Conservation (phyloP, 805 yeast genomes). For the Pichia pseudocactophila region DNA sequence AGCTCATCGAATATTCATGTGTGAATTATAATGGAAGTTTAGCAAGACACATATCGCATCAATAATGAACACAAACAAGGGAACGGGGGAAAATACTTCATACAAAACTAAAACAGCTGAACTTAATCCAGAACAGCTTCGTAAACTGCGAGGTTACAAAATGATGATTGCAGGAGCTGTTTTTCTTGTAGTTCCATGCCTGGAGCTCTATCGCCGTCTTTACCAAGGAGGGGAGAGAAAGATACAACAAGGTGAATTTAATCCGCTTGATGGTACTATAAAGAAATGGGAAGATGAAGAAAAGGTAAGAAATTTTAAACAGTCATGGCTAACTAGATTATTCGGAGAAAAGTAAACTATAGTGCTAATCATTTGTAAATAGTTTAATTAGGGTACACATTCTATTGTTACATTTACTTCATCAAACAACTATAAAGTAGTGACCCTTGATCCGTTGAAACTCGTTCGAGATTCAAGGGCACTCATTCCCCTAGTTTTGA, state of each 20-base stretch:
- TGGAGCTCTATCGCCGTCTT: slow-evolving; percentile 26
- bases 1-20: too few relatives aligned
- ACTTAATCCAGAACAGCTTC: slow-evolving; percentile 18
- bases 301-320: slow-evolving; percentile 27
- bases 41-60: too few relatives aligned
- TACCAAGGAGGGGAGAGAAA: slow-evolving; percentile 35
- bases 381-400: background rate
- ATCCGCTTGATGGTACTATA: slow-evolving; percentile 35
- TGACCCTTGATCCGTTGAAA: background rate
- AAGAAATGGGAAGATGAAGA: slow-evolving; percentile 37
- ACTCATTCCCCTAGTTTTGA: slow-evolving; percentile 4
- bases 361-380: background rate
- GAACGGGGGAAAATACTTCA: background rate
- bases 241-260: slow-evolving; percentile 37
- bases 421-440: slow-evolving; percentile 4
- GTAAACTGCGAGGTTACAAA: slow-evolving; percentile 19
- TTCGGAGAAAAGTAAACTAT: slow-evolving; percentile 35
- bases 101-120: slow-evolving; percentile 10
- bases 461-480: slow-evolving; percentile 5
- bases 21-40: too few relatives aligned
- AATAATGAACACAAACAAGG: background rate
- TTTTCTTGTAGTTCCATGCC: slow-evolving; percentile 23
- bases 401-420: background rate
- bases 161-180: slow-evolving; percentile 27
- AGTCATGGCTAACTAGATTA: slow-evolving; percentile 32